Base-by-base conservation (phyloP, 2,329 filamentous ascomycete species). In the Clonostachys byssicola region DNA sequence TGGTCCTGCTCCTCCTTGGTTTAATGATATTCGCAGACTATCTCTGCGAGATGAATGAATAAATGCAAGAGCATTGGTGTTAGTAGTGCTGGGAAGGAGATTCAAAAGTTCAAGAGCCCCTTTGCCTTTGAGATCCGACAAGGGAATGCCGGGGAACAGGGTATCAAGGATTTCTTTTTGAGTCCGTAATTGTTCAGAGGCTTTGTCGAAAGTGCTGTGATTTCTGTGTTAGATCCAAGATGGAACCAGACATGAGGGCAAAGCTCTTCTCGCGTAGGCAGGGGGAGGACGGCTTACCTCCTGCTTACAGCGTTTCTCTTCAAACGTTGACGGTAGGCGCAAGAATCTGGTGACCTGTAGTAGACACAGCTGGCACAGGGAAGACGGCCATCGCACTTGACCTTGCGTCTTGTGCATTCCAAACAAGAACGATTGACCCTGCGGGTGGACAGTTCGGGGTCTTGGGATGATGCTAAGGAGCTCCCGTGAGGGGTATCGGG, bases 311-410 rank as follows among this genome's bases (percentile, higher is more conserved):
- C 58, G 35, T 62, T 59, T 9, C 61, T 52, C 42, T 53, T 60
- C 18, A 55, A 61, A 6, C 60, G 57, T 43, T 62, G 60, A 36
- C 56, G 56, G 34, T 62, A 64, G 44, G 55, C 54, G 44, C 60
- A 63, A 5, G 52, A 42, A 5, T 61, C 53, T 2, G 55, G 47
- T 3, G 53, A 52, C 16, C 55, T 51, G 43, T 62, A 61, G 45
- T 61, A 60, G 35, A 53, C 68, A 12, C 74, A 72, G 30, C 77
- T 61, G 3, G 54, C 48, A 46, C 61, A 64, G 34, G 61, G 62
- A 23, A 55, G 41, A 3, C 54, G 58, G 12, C 62, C 60, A 47
- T 65, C 61, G 45, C 62, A 65, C 46, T 62, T 65, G 44, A 63
- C 59, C 47, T 65, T 65, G 46, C 62, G 56, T n/a, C 49, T 44